These are phyloP conservation scores for Corrigiola litoralis DNA, from an alignment of 179 eudicot species.

Conservation along the genomic window DNA sequence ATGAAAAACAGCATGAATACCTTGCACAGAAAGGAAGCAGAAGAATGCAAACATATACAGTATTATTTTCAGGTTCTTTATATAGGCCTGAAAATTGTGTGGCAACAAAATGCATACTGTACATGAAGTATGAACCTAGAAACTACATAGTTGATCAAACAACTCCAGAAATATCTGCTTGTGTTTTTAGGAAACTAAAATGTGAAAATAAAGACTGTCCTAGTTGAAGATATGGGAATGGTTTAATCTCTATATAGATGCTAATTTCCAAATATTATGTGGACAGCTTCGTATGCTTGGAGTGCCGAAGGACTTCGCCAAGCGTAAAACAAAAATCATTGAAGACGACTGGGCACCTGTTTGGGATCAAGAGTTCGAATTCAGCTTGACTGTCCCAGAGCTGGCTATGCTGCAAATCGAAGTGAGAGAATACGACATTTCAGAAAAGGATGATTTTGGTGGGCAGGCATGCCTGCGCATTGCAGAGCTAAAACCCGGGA, in stretches of 20 bases:
- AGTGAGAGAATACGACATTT: slow-evolving; percentile 61
- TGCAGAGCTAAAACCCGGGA: slow-evolving; percentile 62
- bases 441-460: slow-evolving; percentile 88
- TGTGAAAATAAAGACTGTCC: too few relatives aligned
- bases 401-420: slow-evolving; percentile 72
- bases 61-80: too few relatives aligned
- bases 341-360: slow-evolving; percentile 80
- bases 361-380: slow-evolving; percentile 76
- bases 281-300: slow-evolving; percentile 61
- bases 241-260: neutral
- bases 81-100: too few relatives aligned
- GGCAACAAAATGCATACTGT: too few relatives aligned
- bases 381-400: slow-evolving; percentile 72
- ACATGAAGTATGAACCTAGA: too few relatives aligned
- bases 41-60: too few relatives aligned
- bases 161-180: too few relatives aligned
- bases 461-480: slow-evolving; percentile 86
- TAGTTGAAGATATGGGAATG: too few relatives aligned
- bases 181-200: too few relatives aligned
- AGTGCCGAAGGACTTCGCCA: slow-evolving; percentile 52
- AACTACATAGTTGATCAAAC: too few relatives aligned
- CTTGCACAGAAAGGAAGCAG: too few relatives aligned
- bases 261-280: neutral
- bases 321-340: slow-evolving; percentile 55
- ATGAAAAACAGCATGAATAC: too few relatives aligned